Evolutionary conservation across 2,329 filamentous ascomycete species (phyloP).

Genomic region (Cytospora schulzeri): DNA sequence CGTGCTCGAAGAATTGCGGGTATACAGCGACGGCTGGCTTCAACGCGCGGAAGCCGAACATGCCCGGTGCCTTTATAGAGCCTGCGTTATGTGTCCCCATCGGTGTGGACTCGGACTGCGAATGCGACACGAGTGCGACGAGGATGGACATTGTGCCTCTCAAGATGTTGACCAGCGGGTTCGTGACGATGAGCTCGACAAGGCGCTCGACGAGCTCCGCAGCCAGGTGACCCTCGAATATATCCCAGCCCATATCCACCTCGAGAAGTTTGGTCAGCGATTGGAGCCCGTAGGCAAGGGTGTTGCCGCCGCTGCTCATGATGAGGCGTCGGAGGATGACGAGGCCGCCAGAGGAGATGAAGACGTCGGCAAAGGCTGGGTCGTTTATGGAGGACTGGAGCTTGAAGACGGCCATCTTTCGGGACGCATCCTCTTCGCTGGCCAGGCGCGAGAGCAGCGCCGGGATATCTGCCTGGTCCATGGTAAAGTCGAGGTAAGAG

Average conservation of each 20-base stretch:
- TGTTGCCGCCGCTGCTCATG: constrained; percentile 86
- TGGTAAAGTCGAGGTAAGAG: constrained; percentile 35
- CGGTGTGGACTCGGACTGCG: constrained; percentile 63
- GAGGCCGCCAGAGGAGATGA: constrained; percentile 87
- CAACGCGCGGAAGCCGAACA: constrained; percentile 86
- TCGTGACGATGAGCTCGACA: constrained; percentile 90
- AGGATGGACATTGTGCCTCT: constrained; percentile 96
- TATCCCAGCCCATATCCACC: constrained; percentile 97
- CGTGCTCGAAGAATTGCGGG: constrained; percentile 91
- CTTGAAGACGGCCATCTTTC: constrained; percentile 99
- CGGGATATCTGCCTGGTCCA: constrained; percentile 70
- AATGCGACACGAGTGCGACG: constrained; percentile 88
- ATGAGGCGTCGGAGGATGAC: constrained; percentile 80
- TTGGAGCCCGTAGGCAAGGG: constrained; percentile 90
- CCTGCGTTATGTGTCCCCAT: constrained; percentile 36
- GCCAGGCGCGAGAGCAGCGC: constrained; percentile 64
- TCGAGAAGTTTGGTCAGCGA: constrained; percentile 86
- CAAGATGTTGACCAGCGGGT: constrained; percentile 95
- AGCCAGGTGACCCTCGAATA: constrained; percentile 65
- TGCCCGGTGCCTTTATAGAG: constrained; percentile 50
- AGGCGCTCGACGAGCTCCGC: constrained; percentile 74
- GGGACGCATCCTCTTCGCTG: constrained; percentile 81
- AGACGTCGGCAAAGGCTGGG: constrained; percentile 93
- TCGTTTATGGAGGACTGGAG: constrained; percentile 94
- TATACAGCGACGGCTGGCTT: constrained; percentile 90